Percentiles rank a stretch among this genome's conserved stretches.
Evolutionary conservation across 805 yeast genomes (phyloP).

Genomic region (Saturnispora diversa): DNA sequence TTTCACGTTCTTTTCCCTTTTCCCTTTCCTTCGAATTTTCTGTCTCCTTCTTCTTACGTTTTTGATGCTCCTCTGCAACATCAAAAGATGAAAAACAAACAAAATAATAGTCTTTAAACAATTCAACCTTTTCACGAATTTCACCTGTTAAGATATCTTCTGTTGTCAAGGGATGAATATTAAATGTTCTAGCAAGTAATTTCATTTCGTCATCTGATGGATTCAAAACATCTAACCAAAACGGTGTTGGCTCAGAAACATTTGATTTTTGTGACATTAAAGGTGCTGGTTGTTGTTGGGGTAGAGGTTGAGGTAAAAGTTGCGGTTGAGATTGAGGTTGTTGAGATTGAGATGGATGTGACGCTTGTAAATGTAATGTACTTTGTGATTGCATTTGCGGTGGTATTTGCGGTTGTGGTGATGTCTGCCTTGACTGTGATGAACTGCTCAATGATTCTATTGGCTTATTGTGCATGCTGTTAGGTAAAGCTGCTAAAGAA

Average conservation of each 20-base stretch:
- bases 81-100: conserved; percentile 84
- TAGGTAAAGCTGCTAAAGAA: too few relatives aligned
- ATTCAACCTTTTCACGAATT: conserved; percentile 89
- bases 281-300: not conserved
- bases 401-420: not conserved
- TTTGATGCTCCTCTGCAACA: conserved; percentile 65
- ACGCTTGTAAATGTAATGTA: too few relatives aligned
- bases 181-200: conserved; percentile 80
- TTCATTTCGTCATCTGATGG: conserved; percentile 98
- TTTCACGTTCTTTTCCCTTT: conserved; percentile 18
- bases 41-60: conserved; percentile 23
- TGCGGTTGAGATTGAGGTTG: not conserved
- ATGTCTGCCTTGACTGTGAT: too few relatives aligned
- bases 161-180: conserved; percentile 92
- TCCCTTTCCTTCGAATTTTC: conserved; percentile 17
- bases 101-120: conserved; percentile 83
- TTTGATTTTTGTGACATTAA: conserved; percentile 2
- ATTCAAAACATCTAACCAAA: conserved; percentile 88
- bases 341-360: too few relatives aligned
- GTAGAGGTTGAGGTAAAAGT: not conserved
- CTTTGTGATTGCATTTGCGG: conserved; percentile 6
- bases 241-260: conserved; percentile 36
- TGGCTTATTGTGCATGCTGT: too few relatives aligned
- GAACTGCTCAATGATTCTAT: too few relatives aligned
- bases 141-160: conserved; percentile 93